Evolutionary conservation across 1,284 basidiomycete species (phyloP), one percentile per base, ranked within the genome.

Genomic region (Volvariella surrecta): DNA sequence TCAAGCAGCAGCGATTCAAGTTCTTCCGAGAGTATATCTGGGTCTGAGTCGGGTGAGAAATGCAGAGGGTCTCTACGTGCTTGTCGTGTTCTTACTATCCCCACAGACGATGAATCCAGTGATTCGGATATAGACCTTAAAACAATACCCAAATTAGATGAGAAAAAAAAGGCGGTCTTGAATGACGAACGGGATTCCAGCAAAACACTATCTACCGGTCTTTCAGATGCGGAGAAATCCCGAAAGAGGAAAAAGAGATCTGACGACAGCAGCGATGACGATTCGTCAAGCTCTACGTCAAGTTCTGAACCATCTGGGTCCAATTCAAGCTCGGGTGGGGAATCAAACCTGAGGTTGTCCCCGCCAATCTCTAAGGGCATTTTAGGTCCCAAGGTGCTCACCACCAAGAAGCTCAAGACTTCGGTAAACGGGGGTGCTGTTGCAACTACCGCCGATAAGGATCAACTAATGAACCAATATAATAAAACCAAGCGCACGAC

Each of bases 401-500:
- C 24, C 32, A 63, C 66, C 1, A 85, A 86, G 60, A 86, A 78
- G 56, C 76, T 74, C 34, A 74, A 74, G 45, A 73, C 66, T 2
- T 64, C 67, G 24, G 67, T 70, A 45, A 65, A 58, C 40, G 78
- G 79, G 16, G 55, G 63, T 24, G 68, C 73, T n/a, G 65, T 76
- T 4, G 51, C 64, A 4, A 79, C 73, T 2, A 67, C 71, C 18
- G 60, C 63, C 6, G 42, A 34, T 31, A 8, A 35, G 34, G 16
- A 32, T 38, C 46, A 53, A 39, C 39, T 46, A 4, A 49, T 47
- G 31, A 52, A 55, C 35, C 47, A 54, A 1, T 13, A 35, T 48
- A 50, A 50, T 45, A 49, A 54, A 58, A 47, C 54, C 62, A 54
- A 60, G 10, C 65, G 71, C 42, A 74, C 69, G 50, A 58, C 52